Percentiles rank a stretch among this genome's conserved stretches.
phyloP scores from a whole-genome alignment of 345 rosid genomes.

The Physaria fendleri region DNA sequence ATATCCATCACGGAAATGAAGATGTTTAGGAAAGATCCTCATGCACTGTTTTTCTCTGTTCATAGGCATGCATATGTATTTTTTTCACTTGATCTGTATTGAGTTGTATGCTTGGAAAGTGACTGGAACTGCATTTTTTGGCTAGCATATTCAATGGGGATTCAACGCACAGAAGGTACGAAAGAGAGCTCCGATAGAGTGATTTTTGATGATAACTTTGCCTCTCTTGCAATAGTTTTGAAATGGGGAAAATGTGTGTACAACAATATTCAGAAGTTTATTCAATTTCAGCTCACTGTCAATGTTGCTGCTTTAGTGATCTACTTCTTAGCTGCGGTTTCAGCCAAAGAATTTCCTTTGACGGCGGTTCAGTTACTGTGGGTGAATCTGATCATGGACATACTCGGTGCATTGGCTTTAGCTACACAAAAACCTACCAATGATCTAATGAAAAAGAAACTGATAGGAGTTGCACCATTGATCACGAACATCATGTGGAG shows the following conservation, averaged over 20 bases:
- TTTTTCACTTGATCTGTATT: no score
- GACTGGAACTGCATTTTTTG: no score
- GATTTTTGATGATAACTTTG: slow-evolving; percentile 67
- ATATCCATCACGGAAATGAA: no score
- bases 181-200: slow-evolving; percentile 79
- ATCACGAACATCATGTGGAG: slow-evolving; percentile 79
- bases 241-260: slow-evolving; percentile 80
- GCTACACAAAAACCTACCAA: slow-evolving; percentile 63
- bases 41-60: no score
- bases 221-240: slow-evolving; percentile 53
- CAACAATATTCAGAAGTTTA: slow-evolving; percentile 68
- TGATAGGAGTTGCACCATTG: slow-evolving; percentile 57
- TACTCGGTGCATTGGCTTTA: slow-evolving; percentile 66
- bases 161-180: slow-evolving; percentile 71
- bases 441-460: slow-evolving; percentile 55
- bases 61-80: no score
- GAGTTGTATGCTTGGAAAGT: no score
- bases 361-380: slow-evolving; percentile 65
- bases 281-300: slow-evolving; percentile 72
- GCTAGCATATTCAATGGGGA: slow-evolving; percentile 80
- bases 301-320: slow-evolving; percentile 62
- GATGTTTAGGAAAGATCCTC: no score
- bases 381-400: slow-evolving; percentile 80
- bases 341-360: slow-evolving; percentile 59
- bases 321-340: slow-evolving; percentile 68